phyloP scores from a whole-genome alignment of 163 green algal species.

The Chloromonas sp. region DNA sequence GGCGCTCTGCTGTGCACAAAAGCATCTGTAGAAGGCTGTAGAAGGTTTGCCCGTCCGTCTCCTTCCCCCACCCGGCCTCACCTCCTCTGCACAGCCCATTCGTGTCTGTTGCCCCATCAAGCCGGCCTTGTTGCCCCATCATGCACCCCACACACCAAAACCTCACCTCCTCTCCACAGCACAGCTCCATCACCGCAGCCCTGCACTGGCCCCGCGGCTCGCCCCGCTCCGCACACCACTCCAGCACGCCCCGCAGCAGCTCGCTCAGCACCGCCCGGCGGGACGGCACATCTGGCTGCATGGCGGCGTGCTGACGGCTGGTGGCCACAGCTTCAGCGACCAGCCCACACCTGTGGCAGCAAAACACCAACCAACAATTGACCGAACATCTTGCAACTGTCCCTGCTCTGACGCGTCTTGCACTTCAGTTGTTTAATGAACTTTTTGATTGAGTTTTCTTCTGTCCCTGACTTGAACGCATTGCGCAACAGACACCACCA shows the following conservation, averaged over 20 bases:
- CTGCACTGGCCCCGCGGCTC: background rate
- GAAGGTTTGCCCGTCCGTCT: background rate
- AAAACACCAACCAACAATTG: too few relatives aligned
- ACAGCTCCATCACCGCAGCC: background rate
- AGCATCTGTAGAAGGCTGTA: background rate
- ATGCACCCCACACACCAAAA: background rate
- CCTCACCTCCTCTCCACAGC: background rate
- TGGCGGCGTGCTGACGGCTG: too few relatives aligned
- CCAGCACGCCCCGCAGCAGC: background rate
- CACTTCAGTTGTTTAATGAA: too few relatives aligned
- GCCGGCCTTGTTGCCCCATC: background rate
- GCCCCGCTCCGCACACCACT: background rate
- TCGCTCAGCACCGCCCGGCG: background rate
- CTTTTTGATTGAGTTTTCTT: too few relatives aligned
- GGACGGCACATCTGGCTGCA: background rate
- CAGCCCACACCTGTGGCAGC: background rate
- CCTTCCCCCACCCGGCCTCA: background rate
- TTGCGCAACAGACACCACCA: too few relatives aligned
- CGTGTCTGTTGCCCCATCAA: background rate
- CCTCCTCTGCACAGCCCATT: too few relatives aligned
- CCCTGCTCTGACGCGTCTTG: too few relatives aligned
- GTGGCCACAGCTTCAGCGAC: background rate
- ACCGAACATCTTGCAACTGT: too few relatives aligned
- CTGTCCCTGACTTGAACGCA: too few relatives aligned
- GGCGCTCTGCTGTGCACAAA: background rate